Evolutionary conservation across 2,329 filamentous ascomycete genomes (phyloP).

Genomic region (Diaporthe citriasiana): DNA sequence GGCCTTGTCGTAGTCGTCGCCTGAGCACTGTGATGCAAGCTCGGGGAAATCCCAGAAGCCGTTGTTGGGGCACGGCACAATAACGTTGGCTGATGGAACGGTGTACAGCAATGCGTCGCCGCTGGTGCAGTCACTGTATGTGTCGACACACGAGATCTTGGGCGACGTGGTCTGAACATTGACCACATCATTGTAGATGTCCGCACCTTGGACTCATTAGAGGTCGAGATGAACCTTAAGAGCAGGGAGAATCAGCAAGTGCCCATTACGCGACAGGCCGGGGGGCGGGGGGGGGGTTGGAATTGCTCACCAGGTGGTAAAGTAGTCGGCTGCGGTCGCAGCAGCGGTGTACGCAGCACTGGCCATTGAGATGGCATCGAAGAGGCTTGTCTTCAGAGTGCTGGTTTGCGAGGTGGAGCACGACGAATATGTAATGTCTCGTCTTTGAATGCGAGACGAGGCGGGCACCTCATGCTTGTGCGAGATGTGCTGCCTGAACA

Average conservation of each 20-base stretch:
- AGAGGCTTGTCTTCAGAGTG: conserved; percentile 39
- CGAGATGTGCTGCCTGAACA: conserved; percentile 36
- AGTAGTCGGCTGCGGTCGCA: conserved; percentile 39
- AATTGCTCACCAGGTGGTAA: conserved; percentile 38
- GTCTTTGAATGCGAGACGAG: conserved; percentile 39
- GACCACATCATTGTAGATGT: conserved; percentile 41
- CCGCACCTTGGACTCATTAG: conserved; percentile 35
- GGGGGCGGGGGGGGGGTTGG: too few species aligned
- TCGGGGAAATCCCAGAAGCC: conserved; percentile 43
- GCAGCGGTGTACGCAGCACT: conserved; percentile 42
- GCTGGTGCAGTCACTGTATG: conserved; percentile 41
- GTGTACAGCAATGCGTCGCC: conserved; percentile 42
- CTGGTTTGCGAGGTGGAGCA: conserved; percentile 38
- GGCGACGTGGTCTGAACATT: conserved; percentile 43
- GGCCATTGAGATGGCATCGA: conserved; percentile 36
- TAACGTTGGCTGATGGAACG: conserved; percentile 38
- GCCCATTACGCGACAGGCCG: too few species aligned
- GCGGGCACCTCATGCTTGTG: conserved; percentile 25
- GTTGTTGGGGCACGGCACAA: conserved; percentile 43
- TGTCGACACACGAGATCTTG: conserved; percentile 41
- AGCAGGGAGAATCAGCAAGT: neutral
- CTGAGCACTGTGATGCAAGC: conserved; percentile 40
- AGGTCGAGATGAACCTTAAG: conserved; percentile 38
- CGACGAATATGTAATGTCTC: conserved; percentile 36
- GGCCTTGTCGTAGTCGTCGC: conserved; percentile 42